Evolutionary conservation across 441 rosid species (phyloP).

Genomic region (Erodium trifolium): DNA sequence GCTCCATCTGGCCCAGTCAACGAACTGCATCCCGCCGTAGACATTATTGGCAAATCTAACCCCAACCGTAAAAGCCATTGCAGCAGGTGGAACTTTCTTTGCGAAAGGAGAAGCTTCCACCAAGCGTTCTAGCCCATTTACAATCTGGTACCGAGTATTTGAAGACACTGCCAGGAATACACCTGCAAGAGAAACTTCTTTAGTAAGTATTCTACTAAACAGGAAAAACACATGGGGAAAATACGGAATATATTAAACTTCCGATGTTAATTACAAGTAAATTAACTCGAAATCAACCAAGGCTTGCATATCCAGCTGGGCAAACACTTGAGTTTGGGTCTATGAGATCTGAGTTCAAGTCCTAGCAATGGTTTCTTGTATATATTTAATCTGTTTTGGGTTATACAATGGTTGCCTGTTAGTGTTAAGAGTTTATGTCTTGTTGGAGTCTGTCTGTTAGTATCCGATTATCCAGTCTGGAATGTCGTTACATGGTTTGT

Average conservation of each 20-base stretch:
- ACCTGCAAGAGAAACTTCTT: constrained; percentile 34
- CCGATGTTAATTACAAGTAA: no score
- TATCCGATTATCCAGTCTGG: no score
- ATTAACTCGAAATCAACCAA: no score
- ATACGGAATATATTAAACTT: background rate
- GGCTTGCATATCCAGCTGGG: no score
- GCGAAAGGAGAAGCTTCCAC: constrained; percentile 78
- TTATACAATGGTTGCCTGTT: no score
- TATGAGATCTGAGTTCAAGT: no score
- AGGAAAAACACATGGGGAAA: background rate
- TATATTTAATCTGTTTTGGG: no score
- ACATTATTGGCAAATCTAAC: constrained; percentile 88
- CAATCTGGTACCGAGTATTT: constrained; percentile 78
- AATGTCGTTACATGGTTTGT: no score
- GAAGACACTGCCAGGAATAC: constrained; percentile 84
- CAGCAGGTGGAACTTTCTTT: constrained; percentile 58
- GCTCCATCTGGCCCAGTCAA: constrained; percentile 83
- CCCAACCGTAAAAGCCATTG: constrained; percentile 84
- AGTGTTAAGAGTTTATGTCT: no score
- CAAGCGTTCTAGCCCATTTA: constrained; percentile 69
- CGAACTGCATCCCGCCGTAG: constrained; percentile 89
- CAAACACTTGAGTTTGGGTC: no score
- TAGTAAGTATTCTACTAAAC: background rate
- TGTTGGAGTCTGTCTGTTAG: no score
- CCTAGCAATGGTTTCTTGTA: no score